A percentile compares a stretch with the other conserved stretches of the same genome.
Conservation (phyloP, 345 rosid genomes). For the Eucalyptus shirleyi region DNA sequence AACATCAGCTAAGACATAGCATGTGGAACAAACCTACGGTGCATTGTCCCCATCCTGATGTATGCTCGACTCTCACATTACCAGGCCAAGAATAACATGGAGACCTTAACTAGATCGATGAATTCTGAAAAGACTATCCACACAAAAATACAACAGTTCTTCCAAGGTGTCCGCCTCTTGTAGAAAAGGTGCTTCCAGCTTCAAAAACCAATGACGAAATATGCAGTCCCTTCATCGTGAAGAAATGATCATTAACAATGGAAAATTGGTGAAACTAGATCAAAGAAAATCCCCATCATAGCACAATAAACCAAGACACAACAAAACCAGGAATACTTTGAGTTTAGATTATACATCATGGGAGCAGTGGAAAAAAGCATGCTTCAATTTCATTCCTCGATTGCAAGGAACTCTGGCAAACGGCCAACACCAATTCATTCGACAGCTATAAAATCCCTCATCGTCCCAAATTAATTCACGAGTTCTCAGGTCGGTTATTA, state of each 20-base stretch:
- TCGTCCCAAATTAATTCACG: not conserved
- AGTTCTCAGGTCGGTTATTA: not conserved
- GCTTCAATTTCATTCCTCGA: not conserved
- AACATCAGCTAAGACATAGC: not conserved
- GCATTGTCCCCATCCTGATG: constrained; percentile 29
- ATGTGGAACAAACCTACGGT: constrained; percentile 45
- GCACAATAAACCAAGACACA: not conserved
- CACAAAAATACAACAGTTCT: not conserved
- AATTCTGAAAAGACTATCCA: constrained; percentile 2
- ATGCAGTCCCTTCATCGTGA: not conserved
- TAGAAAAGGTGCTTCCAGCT: not conserved
- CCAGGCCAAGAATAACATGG: not conserved
- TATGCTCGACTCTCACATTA: not conserved
- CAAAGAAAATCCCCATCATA: not conserved
- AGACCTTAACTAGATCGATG: constrained; percentile 7
- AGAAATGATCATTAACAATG: not conserved
- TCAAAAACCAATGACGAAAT: not conserved
- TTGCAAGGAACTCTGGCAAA: not conserved
- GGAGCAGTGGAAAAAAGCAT: not conserved
- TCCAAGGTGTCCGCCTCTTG: not conserved
- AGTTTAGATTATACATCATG: not conserved
- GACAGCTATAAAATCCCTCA: not conserved
- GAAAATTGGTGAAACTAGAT: not conserved
- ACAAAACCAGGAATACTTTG: not conserved
- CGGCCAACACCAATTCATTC: not conserved